phyloP scores from a whole-genome alignment of 2,329 filamentous ascomycete genomes.

The Orbilia quercus region DNA sequence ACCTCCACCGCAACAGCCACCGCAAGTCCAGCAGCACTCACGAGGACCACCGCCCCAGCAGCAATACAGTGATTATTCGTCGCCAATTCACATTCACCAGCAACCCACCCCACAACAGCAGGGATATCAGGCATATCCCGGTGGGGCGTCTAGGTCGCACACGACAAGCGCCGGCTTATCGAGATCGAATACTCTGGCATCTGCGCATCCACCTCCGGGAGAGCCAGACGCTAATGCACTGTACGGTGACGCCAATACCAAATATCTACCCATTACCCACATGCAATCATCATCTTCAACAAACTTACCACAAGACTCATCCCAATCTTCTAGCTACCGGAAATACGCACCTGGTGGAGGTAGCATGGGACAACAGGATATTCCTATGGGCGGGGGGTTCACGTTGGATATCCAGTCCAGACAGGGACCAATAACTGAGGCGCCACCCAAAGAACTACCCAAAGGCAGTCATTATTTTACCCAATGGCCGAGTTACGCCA shows the following conservation, averaged over 20 bases:
- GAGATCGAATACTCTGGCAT: slow-evolving; percentile 47
- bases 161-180: slow-evolving; percentile 37
- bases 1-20: slow-evolving; percentile 17
- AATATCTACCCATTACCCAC: slow-evolving; percentile 52
- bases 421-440: slow-evolving; percentile 41
- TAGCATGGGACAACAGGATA: slow-evolving; percentile 47
- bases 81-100: slow-evolving; percentile 51
- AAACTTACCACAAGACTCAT: slow-evolving; percentile 27
- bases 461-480: slow-evolving; percentile 49
- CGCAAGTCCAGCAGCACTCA: slow-evolving; percentile 37
- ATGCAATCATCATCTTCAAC: slow-evolving; percentile 45
- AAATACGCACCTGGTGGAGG: slow-evolving; percentile 50
- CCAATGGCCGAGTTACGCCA: slow-evolving; percentile 94
- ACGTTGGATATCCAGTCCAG: slow-evolving; percentile 44
- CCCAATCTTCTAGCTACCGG: slow-evolving; percentile 35
- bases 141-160: slow-evolving; percentile 47
- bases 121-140: slow-evolving; percentile 54
- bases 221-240: slow-evolving; percentile 52
- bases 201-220: slow-evolving; percentile 42
- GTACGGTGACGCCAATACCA: slow-evolving; percentile 46
- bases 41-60: slow-evolving; percentile 47
- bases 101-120: slow-evolving; percentile 39
- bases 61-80: slow-evolving; percentile 47
- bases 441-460: slow-evolving; percentile 44
- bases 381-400: slow-evolving; percentile 42